A percentile compares a stretch with the other conserved stretches of the same genome.
phyloP scores from a whole-genome alignment of 305 asterid species.

The Fraxinus velutina region DNA sequence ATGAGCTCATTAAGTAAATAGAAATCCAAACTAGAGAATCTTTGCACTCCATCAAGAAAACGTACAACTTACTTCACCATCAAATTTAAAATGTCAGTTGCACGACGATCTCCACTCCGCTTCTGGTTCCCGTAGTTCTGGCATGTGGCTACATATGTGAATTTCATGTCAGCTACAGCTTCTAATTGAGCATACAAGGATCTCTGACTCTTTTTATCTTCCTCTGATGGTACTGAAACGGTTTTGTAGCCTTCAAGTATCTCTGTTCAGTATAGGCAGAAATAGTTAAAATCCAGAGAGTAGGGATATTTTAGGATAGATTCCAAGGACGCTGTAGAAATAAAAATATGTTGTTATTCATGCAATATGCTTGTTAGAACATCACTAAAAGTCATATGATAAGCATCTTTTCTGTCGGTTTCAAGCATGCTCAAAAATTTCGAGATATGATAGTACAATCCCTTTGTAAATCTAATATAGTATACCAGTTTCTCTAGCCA shows the following conservation, averaged over 20 bases:
- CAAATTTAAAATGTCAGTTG: conserved; percentile 93
- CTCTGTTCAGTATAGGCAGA: conserved; percentile 48
- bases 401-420: neutral
- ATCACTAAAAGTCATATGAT: neutral
- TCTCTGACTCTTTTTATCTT: conserved; percentile 91
- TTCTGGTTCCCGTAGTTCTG: conserved; percentile 97
- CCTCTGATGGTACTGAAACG: conserved; percentile 69
- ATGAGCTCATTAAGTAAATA: conserved; percentile 20
- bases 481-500: conserved; percentile 85
- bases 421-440: conserved; percentile 9
- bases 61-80: conserved; percentile 87
- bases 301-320: neutral
- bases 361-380: conserved; percentile 4
- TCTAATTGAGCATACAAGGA: conserved; percentile 84
- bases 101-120: conserved; percentile 94
- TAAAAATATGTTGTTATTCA: neutral
- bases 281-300: conserved; percentile 18
- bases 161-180: conserved; percentile 98
- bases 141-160: conserved; percentile 96
- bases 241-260: conserved; percentile 86
- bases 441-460: conserved; percentile 18
- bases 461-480: conserved; percentile 9
- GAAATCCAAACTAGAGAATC: neutral
- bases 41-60: conserved; percentile 13
- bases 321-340: neutral